phyloP scores from a whole-genome alignment of 2,329 filamentous ascomycete species.

The Metarhizium robertsii region DNA sequence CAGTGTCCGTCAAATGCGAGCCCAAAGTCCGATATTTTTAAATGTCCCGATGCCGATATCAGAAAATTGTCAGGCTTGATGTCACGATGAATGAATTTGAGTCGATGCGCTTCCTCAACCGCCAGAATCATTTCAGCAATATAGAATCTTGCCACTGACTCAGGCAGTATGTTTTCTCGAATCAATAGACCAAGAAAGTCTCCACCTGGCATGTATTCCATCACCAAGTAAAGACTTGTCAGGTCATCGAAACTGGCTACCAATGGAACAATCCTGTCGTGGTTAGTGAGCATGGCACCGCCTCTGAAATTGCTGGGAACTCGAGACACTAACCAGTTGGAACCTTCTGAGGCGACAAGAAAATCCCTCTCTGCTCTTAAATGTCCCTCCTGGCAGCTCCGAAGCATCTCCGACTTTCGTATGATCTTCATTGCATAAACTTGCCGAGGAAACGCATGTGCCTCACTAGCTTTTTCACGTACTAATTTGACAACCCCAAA shows the following conservation, averaged over 20 bases:
- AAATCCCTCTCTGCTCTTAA: conserved; percentile 87
- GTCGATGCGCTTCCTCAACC: conserved; percentile 81
- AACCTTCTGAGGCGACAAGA: conserved; percentile 79
- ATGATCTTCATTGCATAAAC: conserved; percentile 98
- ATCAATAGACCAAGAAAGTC: conserved; percentile 86
- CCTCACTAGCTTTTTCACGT: conserved; percentile 45
- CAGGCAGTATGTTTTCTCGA: conserved; percentile 72
- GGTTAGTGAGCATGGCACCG: background rate
- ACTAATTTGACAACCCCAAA: conserved; percentile 90
- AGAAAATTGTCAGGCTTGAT: conserved; percentile 97
- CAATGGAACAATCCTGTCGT: conserved; percentile 67
- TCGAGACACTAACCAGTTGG: conserved; percentile 51
- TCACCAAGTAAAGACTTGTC: conserved; percentile 79
- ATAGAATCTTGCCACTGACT: conserved; percentile 75
- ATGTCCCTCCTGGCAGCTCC: conserved; percentile 86
- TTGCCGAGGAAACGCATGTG: conserved; percentile 28
- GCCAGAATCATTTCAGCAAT: conserved; percentile 93
- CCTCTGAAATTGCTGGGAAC: background rate
- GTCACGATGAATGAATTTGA: conserved; percentile 89
- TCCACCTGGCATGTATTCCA: conserved; percentile 97
- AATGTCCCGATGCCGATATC: conserved; percentile 75
- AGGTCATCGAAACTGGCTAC: conserved; percentile 84
- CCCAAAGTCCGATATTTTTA: conserved; percentile 95
- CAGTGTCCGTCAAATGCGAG: conserved; percentile 93
- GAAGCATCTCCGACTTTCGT: conserved; percentile 85